Base-by-base conservation (phyloP, 1,139 yeast species). In the Nematodospora anomalae region DNA sequence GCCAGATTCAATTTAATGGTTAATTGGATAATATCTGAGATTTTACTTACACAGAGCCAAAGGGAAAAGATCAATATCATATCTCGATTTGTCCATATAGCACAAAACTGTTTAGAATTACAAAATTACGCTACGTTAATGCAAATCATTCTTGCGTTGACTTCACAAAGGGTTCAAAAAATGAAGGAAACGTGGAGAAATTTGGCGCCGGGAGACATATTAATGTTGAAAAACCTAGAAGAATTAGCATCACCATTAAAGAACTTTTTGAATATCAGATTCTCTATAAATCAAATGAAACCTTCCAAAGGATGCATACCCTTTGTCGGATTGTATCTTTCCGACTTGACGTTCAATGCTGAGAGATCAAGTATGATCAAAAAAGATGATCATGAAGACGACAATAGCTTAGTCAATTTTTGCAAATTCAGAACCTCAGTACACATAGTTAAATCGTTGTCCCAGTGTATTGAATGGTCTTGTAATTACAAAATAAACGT, bases 21-120 rank as follows among this genome's bases (percentile, higher is more conserved):
- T 5, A 87, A 87, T 54, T 92, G 98, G 98, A 81, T 89, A 33
- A 81, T 87, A 28, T 86, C 96, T 1, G 96, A 92, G 60, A 76
- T 92, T 37, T 59, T 88, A 11, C 64, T 92, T 43, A 87, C 96
- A 6, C 71, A 71, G 38, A 67, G 71, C 28, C 64, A 74, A 26
- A 66, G 64, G 9, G 80, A 84, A 50, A 70, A 92, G 45, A 79
- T 79, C 28, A 72, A 76, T 38, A 74, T 90, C 1, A 76, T 90
- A 11, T 80, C 89, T 14, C 67, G 94, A 47, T 87, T 87, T 51
- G 86, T 92, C 40, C 96, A 88, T 51, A 65, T 90, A 42, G 97
- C 96, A 0, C 81, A 82, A 42, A 77, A 80, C 46, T 82, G 92
- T 57, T 71, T 64, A 65, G 47, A 58, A n/a, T 56, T 83, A 40